These are phyloP conservation scores for Oryza brachyantha DNA, from an alignment of 176 grass and related monocot species.

Conservation along the genomic window DNA sequence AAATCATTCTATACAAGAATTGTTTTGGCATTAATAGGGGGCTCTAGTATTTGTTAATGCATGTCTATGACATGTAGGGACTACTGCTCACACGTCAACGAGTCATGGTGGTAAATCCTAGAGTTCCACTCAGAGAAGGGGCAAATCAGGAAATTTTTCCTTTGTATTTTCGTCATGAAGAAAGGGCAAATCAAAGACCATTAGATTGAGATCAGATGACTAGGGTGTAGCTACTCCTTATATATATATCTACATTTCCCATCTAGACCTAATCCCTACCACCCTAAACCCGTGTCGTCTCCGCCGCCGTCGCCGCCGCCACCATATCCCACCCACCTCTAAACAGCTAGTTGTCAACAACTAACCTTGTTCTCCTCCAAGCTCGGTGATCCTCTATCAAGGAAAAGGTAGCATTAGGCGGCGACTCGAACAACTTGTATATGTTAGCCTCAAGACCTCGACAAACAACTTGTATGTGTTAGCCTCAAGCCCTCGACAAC, in stretches of 20 bases:
- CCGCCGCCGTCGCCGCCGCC: too few species aligned
- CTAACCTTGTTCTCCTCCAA: too few species aligned
- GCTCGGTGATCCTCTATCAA: too few species aligned
- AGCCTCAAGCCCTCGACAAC: too few species aligned
- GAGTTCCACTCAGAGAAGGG: not conserved
- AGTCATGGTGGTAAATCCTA: not conserved
- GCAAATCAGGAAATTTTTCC: not conserved
- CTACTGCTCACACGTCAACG: not conserved
- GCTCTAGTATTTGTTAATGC: not conserved
- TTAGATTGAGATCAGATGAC: not conserved
- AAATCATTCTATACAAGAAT: not conserved
- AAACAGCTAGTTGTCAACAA: too few species aligned
- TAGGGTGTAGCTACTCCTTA: not conserved
- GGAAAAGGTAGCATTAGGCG: too few species aligned
- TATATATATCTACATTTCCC: not conserved
- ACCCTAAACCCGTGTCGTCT: too few species aligned
- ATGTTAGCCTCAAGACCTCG: too few species aligned
- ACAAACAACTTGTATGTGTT: too few species aligned
- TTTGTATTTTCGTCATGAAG: not conserved
- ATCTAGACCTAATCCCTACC: not conserved
- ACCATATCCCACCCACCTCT: too few species aligned
- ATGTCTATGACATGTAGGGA: not conserved
- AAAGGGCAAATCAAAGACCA: not conserved
- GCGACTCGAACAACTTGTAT: too few species aligned
- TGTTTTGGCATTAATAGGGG: not conserved